Evolutionary conservation across 2,329 filamentous ascomycete species (phyloP).

Genomic region (Epichloe glyceriae): DNA sequence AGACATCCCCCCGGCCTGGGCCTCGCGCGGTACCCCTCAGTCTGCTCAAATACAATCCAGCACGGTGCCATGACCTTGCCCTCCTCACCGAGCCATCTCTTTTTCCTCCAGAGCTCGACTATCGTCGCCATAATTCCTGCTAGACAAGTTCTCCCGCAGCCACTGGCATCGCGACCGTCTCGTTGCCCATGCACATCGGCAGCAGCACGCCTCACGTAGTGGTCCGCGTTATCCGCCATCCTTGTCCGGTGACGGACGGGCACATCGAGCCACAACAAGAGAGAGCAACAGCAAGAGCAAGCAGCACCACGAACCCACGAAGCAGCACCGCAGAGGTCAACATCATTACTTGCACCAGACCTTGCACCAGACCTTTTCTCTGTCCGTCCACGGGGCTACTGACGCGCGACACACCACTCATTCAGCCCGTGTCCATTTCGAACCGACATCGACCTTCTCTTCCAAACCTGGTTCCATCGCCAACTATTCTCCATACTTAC

Average conservation of each 20-base stretch:
- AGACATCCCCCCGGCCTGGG: not conserved
- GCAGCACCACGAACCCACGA: not conserved
- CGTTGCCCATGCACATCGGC: slow-evolving; percentile 11
- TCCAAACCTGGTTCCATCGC: slow-evolving; percentile 4
- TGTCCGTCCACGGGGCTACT: not conserved
- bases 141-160: slow-evolving; percentile 7
- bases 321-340: not conserved
- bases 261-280: slow-evolving; percentile 4
- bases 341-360: not conserved
- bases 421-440: not conserved
- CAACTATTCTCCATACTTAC: slow-evolving; percentile 12
- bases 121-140: slow-evolving; percentile 14
- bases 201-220: slow-evolving; percentile 12
- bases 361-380: not conserved
- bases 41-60: slow-evolving; percentile 29
- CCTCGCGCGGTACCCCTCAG: slow-evolving; percentile 23
- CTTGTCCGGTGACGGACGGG: slow-evolving; percentile 8
- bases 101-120: slow-evolving; percentile 23
- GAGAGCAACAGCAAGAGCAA: not conserved
- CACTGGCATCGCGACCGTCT: slow-evolving; percentile 6
- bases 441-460: slow-evolving; percentile 2
- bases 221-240: slow-evolving; percentile 12
- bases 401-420: not conserved
- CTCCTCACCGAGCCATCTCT: slow-evolving; percentile 29
- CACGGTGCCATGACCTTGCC: slow-evolving; percentile 23